These are phyloP conservation scores for Alternaria hordeiaustralica DNA, from an alignment of 2,329 filamentous ascomycete species.

Conservation along the genomic window DNA sequence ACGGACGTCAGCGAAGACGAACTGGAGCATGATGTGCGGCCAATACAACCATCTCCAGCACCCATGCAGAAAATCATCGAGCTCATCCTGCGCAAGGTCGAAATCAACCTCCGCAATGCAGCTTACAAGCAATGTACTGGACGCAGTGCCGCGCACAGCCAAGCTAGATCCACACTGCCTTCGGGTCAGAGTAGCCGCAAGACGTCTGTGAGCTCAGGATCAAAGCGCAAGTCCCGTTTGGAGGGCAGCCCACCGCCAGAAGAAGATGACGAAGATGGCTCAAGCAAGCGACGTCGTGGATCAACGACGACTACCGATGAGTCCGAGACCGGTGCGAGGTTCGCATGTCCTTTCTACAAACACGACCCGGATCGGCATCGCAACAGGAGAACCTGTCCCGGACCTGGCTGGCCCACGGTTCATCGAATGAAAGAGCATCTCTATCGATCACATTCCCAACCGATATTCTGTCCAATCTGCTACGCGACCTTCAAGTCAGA, in stretches of 20 bases:
- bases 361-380: slow-evolving; percentile 48
- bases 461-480: slow-evolving; percentile 50
- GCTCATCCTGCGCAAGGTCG: slow-evolving; percentile 37
- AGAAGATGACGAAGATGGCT: slow-evolving; percentile 29
- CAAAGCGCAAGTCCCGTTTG: slow-evolving; percentile 32
- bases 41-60: slow-evolving; percentile 13
- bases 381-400: slow-evolving; percentile 46
- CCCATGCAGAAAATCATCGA: slow-evolving; percentile 34
- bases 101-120: slow-evolving; percentile 32
- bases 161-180: neutral
- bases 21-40: slow-evolving; percentile 5
- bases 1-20: slow-evolving; percentile 38
- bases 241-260: slow-evolving; percentile 28
- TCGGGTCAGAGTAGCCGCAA: slow-evolving; percentile 19
- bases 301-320: slow-evolving; percentile 33
- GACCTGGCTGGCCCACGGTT: slow-evolving; percentile 49
- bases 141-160: slow-evolving; percentile 10
- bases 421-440: slow-evolving; percentile 54
- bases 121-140: slow-evolving; percentile 34
- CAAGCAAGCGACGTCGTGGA: slow-evolving; percentile 35
- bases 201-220: slow-evolving; percentile 19
- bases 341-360: slow-evolving; percentile 53
- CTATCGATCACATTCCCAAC: slow-evolving; percentile 49
- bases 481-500: slow-evolving; percentile 46
- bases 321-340: slow-evolving; percentile 33